Evolutionary conservation across 2,329 filamentous ascomycete species (phyloP), one percentile per base, ranked within the genome.

Genomic region (Didymellaceae sp.): DNA sequence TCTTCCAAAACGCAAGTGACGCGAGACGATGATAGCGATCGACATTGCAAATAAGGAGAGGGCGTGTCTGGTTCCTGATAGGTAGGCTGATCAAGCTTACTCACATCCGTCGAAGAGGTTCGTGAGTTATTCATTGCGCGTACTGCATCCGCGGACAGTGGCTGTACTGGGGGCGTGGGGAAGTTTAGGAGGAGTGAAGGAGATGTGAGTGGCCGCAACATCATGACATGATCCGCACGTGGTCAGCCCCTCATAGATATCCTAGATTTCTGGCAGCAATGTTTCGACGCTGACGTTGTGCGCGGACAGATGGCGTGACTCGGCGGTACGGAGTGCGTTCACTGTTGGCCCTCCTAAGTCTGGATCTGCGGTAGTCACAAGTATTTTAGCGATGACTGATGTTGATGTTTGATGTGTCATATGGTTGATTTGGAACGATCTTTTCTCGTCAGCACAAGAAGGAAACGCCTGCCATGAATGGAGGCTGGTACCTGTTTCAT

Each of bases 111-210:
- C 37, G 42, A 42, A 41, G 31, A 11, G 26, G 26, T 17, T 33
- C 31, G 32, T 28, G 37, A 30, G 32, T 17, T 28, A n/a, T 37
- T 11, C 32, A 43, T 52, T 52, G 48, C 48, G 48, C 42, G 48
- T 52, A 52, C 48, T 52, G 42, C 42, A 28, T 45, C 24, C 31
- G 42, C 38, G 28, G 26, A 39, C 43, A 18, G 24, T 18, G 9
- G 25, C 25, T 26, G 25, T 2, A 45, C 48, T 38, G 48, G 42
- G 42, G 42, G n/a, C 14, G 42, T 52, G 42, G 42, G 42, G 48
- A 33, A 42, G 33, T 21, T 33, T 21, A 42, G 38, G 48, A 46
- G 48, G 48, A 46, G 48, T 37, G 42, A 30, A 39, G 25, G 40
- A 22, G 22, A 26, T 37, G 33, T 30, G 14, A 37, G 25, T 40